phyloP scores from a whole-genome alignment of 208 protist species.

The Leishmania tarentolae region DNA sequence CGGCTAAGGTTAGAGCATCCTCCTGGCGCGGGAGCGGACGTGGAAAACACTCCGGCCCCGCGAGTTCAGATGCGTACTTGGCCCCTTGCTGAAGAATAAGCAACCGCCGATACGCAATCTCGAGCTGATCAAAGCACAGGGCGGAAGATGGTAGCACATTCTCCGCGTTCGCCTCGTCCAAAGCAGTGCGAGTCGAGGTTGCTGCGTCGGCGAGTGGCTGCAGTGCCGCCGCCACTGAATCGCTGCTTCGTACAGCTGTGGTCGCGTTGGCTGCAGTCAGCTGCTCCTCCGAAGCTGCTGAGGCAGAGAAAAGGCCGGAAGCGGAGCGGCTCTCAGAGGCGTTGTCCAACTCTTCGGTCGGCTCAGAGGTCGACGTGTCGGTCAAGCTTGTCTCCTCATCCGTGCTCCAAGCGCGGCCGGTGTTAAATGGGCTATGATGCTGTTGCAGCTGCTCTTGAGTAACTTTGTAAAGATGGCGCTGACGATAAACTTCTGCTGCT shows the following conservation, averaged over 20 bases:
- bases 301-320: conserved; percentile 4
- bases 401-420: conserved; percentile 1
- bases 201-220: not conserved
- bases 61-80: conserved; percentile 21
- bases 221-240: not conserved
- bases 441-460: conserved; percentile 18
- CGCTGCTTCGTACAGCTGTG: conserved; percentile 3
- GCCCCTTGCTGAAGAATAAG: conserved; percentile 25
- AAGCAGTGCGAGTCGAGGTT: not conserved
- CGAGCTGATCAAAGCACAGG: conserved; percentile 33
- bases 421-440: conserved; percentile 17
- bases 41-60: conserved; percentile 25
- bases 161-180: not conserved
- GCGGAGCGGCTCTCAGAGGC: not conserved
- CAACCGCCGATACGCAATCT: conserved; percentile 31
- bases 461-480: conserved; percentile 14
- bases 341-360: conserved; percentile 6
- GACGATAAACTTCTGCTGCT: conserved; percentile 30
- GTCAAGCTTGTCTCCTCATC: conserved; percentile 2
- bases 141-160: conserved; percentile 4
- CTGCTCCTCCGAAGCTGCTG: not conserved
- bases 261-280: not conserved
- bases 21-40: conserved; percentile 50
- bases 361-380: conserved; percentile 24
- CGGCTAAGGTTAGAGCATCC: conserved; percentile 27